Base-by-base conservation (phyloP, 2,329 filamentous ascomycete genomes). In the Teratosphaeria zuluensis region DNA sequence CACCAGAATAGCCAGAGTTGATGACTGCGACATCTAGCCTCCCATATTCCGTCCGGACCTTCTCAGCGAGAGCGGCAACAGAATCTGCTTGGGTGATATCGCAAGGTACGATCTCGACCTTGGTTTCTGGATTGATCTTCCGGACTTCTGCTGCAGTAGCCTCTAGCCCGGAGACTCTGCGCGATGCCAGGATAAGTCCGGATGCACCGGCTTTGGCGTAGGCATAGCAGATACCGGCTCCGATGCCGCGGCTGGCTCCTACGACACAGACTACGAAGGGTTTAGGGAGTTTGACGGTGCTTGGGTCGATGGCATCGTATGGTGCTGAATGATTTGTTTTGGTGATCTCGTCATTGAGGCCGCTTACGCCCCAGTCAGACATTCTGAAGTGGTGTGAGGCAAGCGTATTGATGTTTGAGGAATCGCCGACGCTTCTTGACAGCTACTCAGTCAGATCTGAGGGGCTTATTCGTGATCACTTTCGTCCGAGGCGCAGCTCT, bases 161-260 rank as follows among this genome's bases (percentile, higher is more conserved):
- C 59, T 71, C 64, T 19, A 74, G 62, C 5, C 67, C 68, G 4
- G 66, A 64, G 11, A 68, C 51, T 7, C 65, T 64, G 2, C 71
- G 65, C 9, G 72, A 69, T 16, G 35, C 68, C 46, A 75, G 64
- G n/a, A 75, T 62, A 46, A 75, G 63, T 8, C 65, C 66, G 3
- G 67, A 63, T 35, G 69, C 68, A 21, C 68, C 66, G 28, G 73
- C 72, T 59, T 65, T 62, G 11, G 71, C 71, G 62, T 72, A 75
- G 31, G 68, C 59, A 30, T 64, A 60, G 14, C 72, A 72, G 31
- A 74, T 66, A 7, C 68, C 68, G 6, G 70, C 66, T 11, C 72
- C 73, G 16, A 74, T 73, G 19, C 72, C 72, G 30, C 70, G 64
- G 32, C 68, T 69, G 6, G 72, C 73, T 11, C 73, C 73, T n/a